Base-by-base conservation (phyloP, 148 eudicot genomes). In the Chenopodium album region DNA sequence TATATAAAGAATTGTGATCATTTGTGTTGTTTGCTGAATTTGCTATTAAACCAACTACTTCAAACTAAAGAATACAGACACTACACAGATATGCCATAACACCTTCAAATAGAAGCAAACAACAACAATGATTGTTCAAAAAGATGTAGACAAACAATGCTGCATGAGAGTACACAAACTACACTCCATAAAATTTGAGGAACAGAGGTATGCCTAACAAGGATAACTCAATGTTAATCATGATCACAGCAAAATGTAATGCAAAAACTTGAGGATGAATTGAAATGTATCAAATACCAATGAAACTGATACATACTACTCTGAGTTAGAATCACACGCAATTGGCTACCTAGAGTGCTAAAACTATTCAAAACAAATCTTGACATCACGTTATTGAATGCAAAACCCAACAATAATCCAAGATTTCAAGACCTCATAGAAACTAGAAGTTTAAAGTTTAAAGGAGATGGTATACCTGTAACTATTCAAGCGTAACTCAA, bases 401-500 rank as follows among this genome's bases (percentile, higher is more conserved):
- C 34, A 23, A 23, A 66, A 37, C 34, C 6, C 5, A 26, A 8
- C 44, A 44, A 47, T 10, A 19, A 73, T n/a, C 14, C 14, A 73
- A 73, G 26, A 72, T 0, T 19, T 3, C 4, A 71, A 72, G 56
- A 0, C 71, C 17, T 19, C 68, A 22, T 10, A 28, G 11, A 1
- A 22, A 10, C 7, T 28, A 46, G 2, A 13, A 67, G 6, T 59
- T 3, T 34, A 59, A 9, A 22, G 37, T 59, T 1, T 34, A 59
- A 4, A 22, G 37, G 1, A 41, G 26, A 4, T 14, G 37, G 1
- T 74, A 75, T 83, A 87, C 88, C 88, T 77, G 81, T 41, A 5
- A 41, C 8, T 41, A 41, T 41, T 41, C 52, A 32, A 31, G 78
- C 81, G 47, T 3, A 56, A 78, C 89, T 92, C 89, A 95, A 78